Evolutionary conservation across 2,329 filamentous ascomycete species (phyloP), one percentile per base, ranked within the genome.

Genomic region (Aureobasidium sp.): DNA sequence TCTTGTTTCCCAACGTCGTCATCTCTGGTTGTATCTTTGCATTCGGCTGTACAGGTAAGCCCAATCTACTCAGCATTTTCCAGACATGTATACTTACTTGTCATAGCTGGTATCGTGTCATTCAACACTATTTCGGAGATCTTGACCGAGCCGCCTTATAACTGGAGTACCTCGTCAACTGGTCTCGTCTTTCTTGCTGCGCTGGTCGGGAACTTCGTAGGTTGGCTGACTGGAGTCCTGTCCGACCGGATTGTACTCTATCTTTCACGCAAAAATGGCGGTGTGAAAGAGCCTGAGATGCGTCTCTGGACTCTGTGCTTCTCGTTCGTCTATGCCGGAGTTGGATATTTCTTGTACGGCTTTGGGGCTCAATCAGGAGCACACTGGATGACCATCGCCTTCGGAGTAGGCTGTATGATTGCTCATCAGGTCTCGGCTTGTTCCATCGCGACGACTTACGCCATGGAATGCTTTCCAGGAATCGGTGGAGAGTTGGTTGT

Each of bases 401-500:
- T 76, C 26, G 73, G 70, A 0, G 64, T 75, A 1, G 74, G 72
- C 32, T 72, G 69, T 41, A 73, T 77, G 71, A 76, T 76, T 52
- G 73, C 75, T 7, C 73, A 77, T 41, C 75, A 77, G 63, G 75
- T 77, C 5, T 71, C 70, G 2, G 71, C 73, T 10, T 75, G 73
- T 20, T 73, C 70, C 55, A 71, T 76, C 39, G 73, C 75, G 3
- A 76, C 74, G 1, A 71, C 74, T 0, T 77, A 77, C 67, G 74
- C 74, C 2, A 76, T 77, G 74, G 75, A 77, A 57, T 75, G 73
- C 57, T 76, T 76, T 48, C 70, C 72, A 29, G 70, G 69, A 6
- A 56, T 63, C 62, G 44, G 62, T 63, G 63, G 63, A 64, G 62
- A 67, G 64, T 50, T 67, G 67, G 52, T 64, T 63, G 53, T 74